A percentile compares a stretch with the other conserved stretches of the same genome.
Conservation (phyloP, 2,329 filamentous ascomycete genomes). For the Neonectria coccinea region DNA sequence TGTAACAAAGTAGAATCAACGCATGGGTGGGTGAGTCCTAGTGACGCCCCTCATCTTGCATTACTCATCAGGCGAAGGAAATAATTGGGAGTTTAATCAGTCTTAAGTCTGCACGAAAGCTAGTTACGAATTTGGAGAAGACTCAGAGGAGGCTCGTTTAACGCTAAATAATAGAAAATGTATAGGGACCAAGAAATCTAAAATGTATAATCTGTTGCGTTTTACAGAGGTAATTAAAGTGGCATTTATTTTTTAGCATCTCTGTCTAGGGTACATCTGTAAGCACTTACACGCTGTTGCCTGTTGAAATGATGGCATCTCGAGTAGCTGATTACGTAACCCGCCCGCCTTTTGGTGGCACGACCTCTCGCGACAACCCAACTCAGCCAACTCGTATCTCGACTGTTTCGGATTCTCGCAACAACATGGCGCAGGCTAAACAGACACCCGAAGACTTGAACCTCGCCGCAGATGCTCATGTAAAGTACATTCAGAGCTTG, state of each 20-base stretch:
- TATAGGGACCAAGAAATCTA: background rate
- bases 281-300: slow-evolving; percentile 1
- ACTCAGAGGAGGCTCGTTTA: too few species aligned
- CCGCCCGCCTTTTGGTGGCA: slow-evolving; percentile 10
- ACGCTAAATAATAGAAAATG: background rate
- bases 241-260: background rate
- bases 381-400: slow-evolving; percentile 9
- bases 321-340: slow-evolving; percentile 9
- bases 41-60: background rate
- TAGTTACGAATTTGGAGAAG: background rate
- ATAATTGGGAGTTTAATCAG: background rate
- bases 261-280: background rate
- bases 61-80: background rate
- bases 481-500: slow-evolving; percentile 92
- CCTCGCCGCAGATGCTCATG: slow-evolving; percentile 72
- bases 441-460: slow-evolving; percentile 53
- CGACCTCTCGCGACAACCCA: slow-evolving; percentile 18
- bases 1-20: too few species aligned
- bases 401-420: slow-evolving; percentile 22
- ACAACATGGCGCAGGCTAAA: slow-evolving; percentile 48
- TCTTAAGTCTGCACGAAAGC: background rate
- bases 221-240: background rate
- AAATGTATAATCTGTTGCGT: too few species aligned
- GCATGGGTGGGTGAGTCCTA: too few species aligned
- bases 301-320: background rate